Percentiles rank a stretch among this genome's conserved stretches.
These are phyloP conservation scores for Xylariaceae sp. DNA, from an alignment of 2,329 filamentous ascomycete genomes.

Conservation along the genomic window DNA sequence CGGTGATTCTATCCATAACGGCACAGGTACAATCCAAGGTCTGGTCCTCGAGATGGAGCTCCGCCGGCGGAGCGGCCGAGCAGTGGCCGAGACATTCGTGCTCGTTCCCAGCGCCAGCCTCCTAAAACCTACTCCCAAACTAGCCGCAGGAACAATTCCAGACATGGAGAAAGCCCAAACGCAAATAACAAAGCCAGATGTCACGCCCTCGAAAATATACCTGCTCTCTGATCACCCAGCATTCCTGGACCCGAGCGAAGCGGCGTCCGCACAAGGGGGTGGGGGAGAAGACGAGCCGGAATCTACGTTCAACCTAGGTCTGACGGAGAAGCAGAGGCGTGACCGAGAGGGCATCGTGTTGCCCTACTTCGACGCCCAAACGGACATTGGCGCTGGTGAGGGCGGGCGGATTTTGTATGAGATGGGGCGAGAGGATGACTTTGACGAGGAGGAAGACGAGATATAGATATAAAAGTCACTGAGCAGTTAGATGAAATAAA, in stretches of 20 bases:
- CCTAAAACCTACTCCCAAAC: not conserved
- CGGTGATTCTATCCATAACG: not conserved
- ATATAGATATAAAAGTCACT: slow-evolving; percentile 36
- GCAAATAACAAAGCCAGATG: slow-evolving; percentile 26
- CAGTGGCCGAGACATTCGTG: slow-evolving; percentile 73
- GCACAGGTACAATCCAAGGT: slow-evolving; percentile 45
- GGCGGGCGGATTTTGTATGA: slow-evolving; percentile 95
- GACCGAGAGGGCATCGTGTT: slow-evolving; percentile 89
- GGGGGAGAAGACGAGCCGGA: slow-evolving; percentile 59
- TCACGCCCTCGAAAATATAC: slow-evolving; percentile 48
- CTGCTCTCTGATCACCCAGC: slow-evolving; percentile 80
- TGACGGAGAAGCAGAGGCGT: slow-evolving; percentile 88
- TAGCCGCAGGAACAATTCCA: not conserved
- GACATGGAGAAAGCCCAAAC: slow-evolving; percentile 31
- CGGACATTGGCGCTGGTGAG: slow-evolving; percentile 76
- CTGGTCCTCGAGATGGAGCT: slow-evolving; percentile 87
- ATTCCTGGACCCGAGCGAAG: slow-evolving; percentile 58
- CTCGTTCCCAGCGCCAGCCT: slow-evolving; percentile 44
- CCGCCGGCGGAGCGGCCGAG: slow-evolving; percentile 79
- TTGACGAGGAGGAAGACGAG: slow-evolving; percentile 78
- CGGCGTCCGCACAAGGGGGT: slow-evolving; percentile 32
- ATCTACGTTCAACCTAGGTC: slow-evolving; percentile 82
- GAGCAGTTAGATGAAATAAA: not conserved
- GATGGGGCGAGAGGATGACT: slow-evolving; percentile 95
- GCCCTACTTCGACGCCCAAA: slow-evolving; percentile 97